A percentile compares a stretch with the other conserved stretches of the same genome.
Evolutionary conservation across 164 flowering plant species (phyloP).

Genomic region (Brasenia schreberi): DNA sequence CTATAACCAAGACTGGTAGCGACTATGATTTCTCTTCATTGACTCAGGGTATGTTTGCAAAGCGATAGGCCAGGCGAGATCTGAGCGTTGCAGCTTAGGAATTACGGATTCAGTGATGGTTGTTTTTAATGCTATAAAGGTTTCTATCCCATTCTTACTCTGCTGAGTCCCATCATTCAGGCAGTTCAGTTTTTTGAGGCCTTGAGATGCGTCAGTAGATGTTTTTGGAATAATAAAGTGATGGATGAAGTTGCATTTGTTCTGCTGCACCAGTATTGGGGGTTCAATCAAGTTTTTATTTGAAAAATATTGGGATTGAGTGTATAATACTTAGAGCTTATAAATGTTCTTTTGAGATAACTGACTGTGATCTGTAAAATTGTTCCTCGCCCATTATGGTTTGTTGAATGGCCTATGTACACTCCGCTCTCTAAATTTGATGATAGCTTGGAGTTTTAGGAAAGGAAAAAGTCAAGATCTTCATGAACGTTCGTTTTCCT

Average conservation of each 20-base stretch:
- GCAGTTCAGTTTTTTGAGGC: background rate
- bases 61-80: slow-evolving; percentile 21
- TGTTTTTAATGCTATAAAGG: background rate
- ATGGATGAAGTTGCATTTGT: background rate
- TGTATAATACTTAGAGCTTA: background rate
- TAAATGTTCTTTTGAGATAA: background rate
- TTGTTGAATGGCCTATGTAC: too few species aligned
- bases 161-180: background rate
- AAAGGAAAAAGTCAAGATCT: too few species aligned
- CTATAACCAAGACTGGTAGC: slow-evolving; percentile 29
- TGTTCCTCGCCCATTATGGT: too few species aligned
- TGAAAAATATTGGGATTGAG: background rate
- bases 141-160: background rate
- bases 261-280: background rate
- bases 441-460: too few species aligned
- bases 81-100: background rate
- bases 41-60: slow-evolving; percentile 43
- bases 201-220: slow-evolving; percentile 2
- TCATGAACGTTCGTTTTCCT: too few species aligned
- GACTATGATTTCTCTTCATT: slow-evolving; percentile 48
- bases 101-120: background rate
- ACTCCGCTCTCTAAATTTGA: too few species aligned
- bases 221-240: background rate
- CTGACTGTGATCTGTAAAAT: background rate
- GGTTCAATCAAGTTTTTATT: background rate